These are phyloP conservation scores for Allantophomopsis cytisporea DNA, from an alignment of 2,329 filamentous ascomycete genomes.

Conservation along the genomic window DNA sequence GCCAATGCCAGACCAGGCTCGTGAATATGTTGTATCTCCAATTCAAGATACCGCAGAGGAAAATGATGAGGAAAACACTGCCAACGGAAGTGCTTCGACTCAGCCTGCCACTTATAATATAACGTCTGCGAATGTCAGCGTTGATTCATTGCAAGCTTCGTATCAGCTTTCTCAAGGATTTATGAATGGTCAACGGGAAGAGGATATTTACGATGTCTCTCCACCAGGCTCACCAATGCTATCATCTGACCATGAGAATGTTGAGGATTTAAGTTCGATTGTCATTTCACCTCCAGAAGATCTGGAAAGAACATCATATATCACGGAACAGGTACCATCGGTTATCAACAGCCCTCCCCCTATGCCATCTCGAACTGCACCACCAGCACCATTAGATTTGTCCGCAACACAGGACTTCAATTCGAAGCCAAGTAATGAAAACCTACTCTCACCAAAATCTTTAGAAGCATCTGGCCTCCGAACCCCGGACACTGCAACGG, in stretches of 20 bases:
- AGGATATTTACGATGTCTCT: constrained; percentile 20
- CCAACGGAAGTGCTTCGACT: too few relatives aligned
- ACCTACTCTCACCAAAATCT: background rate
- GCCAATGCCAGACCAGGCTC: too few relatives aligned
- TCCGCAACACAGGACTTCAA: constrained; percentile 6
- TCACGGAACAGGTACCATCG: background rate
- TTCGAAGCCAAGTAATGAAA: constrained; percentile 3
- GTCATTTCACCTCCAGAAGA: constrained; percentile 1
- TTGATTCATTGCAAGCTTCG: constrained; percentile 3
- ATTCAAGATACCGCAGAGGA: too few relatives aligned
- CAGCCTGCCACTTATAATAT: too few relatives aligned
- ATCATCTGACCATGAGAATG: too few relatives aligned
- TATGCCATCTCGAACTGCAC: background rate
- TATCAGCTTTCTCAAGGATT: too few relatives aligned
- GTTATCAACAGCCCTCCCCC: background rate
- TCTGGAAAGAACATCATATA: background rate
- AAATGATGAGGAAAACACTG: too few relatives aligned
- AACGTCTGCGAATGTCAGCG: background rate
- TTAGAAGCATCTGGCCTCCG: constrained; percentile 6
- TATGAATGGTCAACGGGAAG: constrained; percentile 4
- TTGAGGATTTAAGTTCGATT: too few relatives aligned
- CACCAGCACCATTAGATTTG: constrained; percentile 7
- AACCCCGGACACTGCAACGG: background rate
- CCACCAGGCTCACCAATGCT: constrained; percentile 15
- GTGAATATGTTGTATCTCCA: too few relatives aligned